A percentile compares a stretch with the other conserved stretches of the same genome.
phyloP scores from a whole-genome alignment of 1,284 basidiomycete species.

The Puccinia coronata region DNA sequence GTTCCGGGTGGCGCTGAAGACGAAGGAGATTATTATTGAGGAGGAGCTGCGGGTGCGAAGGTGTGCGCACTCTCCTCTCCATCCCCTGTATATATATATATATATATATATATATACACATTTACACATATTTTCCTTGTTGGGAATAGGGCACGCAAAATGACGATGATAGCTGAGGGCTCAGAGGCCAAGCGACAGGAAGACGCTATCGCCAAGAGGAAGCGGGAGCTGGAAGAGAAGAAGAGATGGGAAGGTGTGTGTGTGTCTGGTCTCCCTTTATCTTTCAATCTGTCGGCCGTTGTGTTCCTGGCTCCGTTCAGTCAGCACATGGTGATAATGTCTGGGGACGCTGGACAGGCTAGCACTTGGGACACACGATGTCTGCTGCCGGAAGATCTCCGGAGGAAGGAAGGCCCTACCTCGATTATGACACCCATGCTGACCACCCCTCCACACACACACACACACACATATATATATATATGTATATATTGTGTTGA shows the following conservation, averaged over 20 bases:
- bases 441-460: neutral
- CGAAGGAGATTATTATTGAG: constrained; percentile 46
- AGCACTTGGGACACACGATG: no score
- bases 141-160: constrained; percentile 37
- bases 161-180: constrained; percentile 49
- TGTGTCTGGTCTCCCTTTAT: neutral
- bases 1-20: constrained; percentile 31
- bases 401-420: no score
- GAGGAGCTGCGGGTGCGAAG: constrained; percentile 45
- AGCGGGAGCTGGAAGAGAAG: constrained; percentile 44
- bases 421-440: no score
- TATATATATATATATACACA: no score
- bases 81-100: no score
- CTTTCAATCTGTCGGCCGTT: neutral
- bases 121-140: no score
- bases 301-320: no score
- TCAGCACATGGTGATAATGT: no score
- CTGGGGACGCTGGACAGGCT: no score
- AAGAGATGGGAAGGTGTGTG: constrained; percentile 46
- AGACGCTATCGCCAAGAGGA: constrained; percentile 41
- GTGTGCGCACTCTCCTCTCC: neutral
- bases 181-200: constrained; percentile 43
- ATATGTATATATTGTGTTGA: neutral
- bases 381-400: no score
- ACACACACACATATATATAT: neutral